Base-by-base conservation (phyloP, 805 yeast genomes). In the Yamadazyma endophytica region DNA sequence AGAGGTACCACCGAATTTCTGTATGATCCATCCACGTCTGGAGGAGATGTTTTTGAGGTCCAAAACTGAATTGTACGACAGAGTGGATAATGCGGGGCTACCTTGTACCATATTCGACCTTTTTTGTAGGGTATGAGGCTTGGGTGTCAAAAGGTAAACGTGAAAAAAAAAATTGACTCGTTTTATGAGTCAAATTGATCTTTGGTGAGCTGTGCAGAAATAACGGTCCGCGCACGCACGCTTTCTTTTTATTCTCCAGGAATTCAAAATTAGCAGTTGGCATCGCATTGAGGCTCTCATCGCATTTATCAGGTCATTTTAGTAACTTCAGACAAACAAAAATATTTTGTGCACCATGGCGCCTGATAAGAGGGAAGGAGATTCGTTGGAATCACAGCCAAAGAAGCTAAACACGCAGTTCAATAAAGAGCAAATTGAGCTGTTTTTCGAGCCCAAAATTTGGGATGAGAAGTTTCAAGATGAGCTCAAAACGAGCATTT, bases 1-100 rank as follows among this genome's bases (percentile, higher is more conserved):
- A 28, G 92, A 80, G 11, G 98, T 92, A 32, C 98, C 98, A 29
- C 98, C 98, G 50, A 86, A 92, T 59, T 92, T 92, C 58, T 92
- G 98, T 5, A 92, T 50, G 24, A 65, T 43, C 72, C 72, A 66
- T 6, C 65, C 65, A 11, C 22, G 15, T 8, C 17, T 23, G 13
- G 1, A 11, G 9, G 31, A 21, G 13, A 30, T 14, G 5, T 16
- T 11, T 20, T 50, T 53, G 25, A 66, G 47, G 40, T 66, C 72
- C 18, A 60, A 51, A 24, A 66, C 68, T 2, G 70, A 64, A 33
- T 62, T 64, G 34, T 61, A 66, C 2, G 68, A 59, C 9, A 46
- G 54, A 12, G 31, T 28, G 3, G 51, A 46, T n/a, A n/a, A n/a
- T n/a, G n/a, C n/a, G n/a, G n/a, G n/a, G n/a, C n/a, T n/a, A n/a